Percentiles rank a stretch among this genome's conserved stretches.
These are phyloP conservation scores for Nannochloris sp. DNA, from an alignment of 139 green algal genomes.

Conservation along the genomic window DNA sequence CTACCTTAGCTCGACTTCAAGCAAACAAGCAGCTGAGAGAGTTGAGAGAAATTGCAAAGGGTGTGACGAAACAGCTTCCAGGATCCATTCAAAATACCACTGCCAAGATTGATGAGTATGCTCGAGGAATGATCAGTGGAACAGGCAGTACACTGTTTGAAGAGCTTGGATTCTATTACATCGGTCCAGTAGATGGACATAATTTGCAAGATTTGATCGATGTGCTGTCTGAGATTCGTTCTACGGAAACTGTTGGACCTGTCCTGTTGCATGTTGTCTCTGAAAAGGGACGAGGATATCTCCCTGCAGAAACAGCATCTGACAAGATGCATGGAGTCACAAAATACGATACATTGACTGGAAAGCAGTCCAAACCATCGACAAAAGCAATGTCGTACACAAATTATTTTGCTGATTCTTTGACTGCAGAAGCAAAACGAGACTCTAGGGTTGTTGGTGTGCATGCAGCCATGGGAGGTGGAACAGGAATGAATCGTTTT, in stretches of 20 bases:
- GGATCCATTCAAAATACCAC: constrained; percentile 81
- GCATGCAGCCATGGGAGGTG: constrained; percentile 97
- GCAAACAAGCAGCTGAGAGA: constrained; percentile 87
- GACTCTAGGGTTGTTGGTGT: constrained; percentile 88
- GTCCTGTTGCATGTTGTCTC: constrained; percentile 97
- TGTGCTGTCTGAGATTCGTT: constrained; percentile 85
- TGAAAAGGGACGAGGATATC: constrained; percentile 94
- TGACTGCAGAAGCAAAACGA: constrained; percentile 86
- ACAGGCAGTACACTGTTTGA: constrained; percentile 93
- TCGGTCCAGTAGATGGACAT: constrained; percentile 96
- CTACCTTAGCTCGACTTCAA: constrained; percentile 76
- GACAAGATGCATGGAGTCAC: constrained; percentile 97
- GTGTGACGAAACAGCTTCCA: constrained; percentile 94
- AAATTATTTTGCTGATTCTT: constrained; percentile 95
- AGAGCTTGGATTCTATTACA: constrained; percentile 99
- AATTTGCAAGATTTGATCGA: constrained; percentile 84
- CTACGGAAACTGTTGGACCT: constrained; percentile 83
- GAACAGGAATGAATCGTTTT: constrained; percentile 85
- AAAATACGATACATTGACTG: constrained; percentile 90
- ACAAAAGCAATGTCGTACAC: constrained; percentile 79
- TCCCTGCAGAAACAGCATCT: constrained; percentile 81
- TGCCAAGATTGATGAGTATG: constrained; percentile 99
- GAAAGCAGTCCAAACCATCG: constrained; percentile 75
- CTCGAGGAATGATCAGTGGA: constrained; percentile 94
- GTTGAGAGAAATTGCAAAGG: constrained; percentile 95